Conservation (phyloP, 805 yeast genomes). For the Grigorovia transvaalensis region DNA sequence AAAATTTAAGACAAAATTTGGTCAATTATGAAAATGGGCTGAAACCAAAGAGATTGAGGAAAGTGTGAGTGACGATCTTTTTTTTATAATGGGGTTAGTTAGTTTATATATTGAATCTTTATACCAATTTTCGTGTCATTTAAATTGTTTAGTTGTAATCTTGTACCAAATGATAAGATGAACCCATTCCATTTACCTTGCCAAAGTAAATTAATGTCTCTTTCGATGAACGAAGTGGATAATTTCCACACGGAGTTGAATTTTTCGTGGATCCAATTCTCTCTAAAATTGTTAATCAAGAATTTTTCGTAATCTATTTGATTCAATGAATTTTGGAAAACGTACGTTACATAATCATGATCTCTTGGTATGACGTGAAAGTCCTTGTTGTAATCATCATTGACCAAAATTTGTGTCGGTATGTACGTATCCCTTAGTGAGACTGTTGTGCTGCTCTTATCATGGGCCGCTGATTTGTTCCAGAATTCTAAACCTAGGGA, state of each 20-base stretch:
- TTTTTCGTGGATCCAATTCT: slow-evolving; percentile 40
- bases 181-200: slow-evolving; percentile 80
- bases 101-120: slow-evolving; percentile 23
- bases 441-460: not conserved
- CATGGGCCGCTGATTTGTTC: slow-evolving; percentile 19
- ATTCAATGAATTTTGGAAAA: slow-evolving; percentile 24
- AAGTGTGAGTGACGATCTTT: too few species aligned
- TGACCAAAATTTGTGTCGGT: not conserved
- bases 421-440: not conserved
- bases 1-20: slow-evolving; percentile 47
- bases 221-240: slow-evolving; percentile 57
- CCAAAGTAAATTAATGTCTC: slow-evolving; percentile 61
- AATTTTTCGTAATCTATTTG: slow-evolving; percentile 28
- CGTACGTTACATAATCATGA: not conserved
- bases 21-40: slow-evolving; percentile 41
- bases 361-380: slow-evolving; percentile 14
- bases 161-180: slow-evolving; percentile 64
- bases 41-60: slow-evolving; percentile 28
- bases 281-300: slow-evolving; percentile 43
- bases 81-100: not conserved
- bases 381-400: slow-evolving; percentile 10
- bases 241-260: slow-evolving; percentile 65
- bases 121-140: slow-evolving; percentile 22
- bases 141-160: slow-evolving; percentile 32
- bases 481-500: slow-evolving; percentile 81